Conservation (phyloP, 768 basidiomycete species). For the Agaricus subrufescens region DNA sequence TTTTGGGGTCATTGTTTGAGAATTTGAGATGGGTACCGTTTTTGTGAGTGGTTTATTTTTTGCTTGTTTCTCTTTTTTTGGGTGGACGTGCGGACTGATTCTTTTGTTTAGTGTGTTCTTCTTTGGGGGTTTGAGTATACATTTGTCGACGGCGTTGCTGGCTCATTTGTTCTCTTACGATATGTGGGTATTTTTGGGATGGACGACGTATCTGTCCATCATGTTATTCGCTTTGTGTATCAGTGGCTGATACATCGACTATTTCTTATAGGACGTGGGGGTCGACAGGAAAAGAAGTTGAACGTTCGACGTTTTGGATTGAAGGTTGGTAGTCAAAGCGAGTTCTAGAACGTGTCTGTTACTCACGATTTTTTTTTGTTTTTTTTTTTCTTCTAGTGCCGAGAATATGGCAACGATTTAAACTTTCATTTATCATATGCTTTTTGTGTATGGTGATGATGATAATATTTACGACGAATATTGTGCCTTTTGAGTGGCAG, state of each 20-base stretch:
- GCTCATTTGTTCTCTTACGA: conserved; percentile 66
- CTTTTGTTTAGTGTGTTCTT: conserved; percentile 53
- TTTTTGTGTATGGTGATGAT: conserved; percentile 55
- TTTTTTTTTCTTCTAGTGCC: conserved; percentile 42
- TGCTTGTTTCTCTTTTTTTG: neutral
- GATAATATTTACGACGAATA: conserved; percentile 48
- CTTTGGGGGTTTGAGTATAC: conserved; percentile 73
- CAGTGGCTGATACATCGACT: neutral
- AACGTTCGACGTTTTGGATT: conserved; percentile 84
- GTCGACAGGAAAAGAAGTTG: conserved; percentile 73
- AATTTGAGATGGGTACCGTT: conserved; percentile 66
- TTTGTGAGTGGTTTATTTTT: conserved; percentile 45
- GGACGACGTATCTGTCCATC: neutral
- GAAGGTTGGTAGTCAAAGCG: conserved; percentile 36
- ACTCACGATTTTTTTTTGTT: neutral
- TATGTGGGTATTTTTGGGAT: conserved; percentile 29
- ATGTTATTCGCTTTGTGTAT: neutral
- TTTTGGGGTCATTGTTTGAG: conserved; percentile 46
- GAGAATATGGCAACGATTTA: conserved; percentile 78
- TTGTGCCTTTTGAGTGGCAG: conserved; percentile 63
- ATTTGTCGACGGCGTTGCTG: conserved; percentile 60
- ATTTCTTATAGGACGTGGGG: conserved; percentile 42
- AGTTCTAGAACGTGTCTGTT: neutral
- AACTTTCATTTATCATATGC: conserved; percentile 63
- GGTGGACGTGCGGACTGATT: neutral